These are phyloP conservation scores for Cystobasidium slooffiae DNA, from an alignment of 1,284 basidiomycete species.

Conservation along the genomic window DNA sequence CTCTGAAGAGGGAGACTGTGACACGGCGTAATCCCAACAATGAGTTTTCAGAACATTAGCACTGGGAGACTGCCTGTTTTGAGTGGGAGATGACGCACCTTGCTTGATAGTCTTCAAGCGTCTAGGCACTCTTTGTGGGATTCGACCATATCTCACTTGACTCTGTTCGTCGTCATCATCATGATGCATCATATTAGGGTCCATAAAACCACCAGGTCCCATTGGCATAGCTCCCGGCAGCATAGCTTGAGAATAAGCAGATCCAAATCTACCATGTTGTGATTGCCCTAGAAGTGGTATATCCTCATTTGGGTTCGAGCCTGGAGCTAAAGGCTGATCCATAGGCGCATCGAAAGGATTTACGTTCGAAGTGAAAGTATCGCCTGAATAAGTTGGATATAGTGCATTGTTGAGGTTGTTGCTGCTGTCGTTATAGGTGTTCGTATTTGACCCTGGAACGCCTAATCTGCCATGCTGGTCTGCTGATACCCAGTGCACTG, in stretches of 20 bases:
- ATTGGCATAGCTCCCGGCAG: constrained; percentile 17
- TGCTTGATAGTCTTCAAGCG: constrained; percentile 87
- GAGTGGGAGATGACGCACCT: too few relatives aligned
- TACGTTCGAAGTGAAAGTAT: constrained; percentile 18
- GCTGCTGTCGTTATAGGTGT: neutral
- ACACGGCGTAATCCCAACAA: too few relatives aligned
- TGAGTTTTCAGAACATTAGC: too few relatives aligned
- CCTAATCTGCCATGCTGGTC: constrained; percentile 18
- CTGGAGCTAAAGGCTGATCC: constrained; percentile 22
- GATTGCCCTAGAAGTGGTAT: constrained; percentile 22
- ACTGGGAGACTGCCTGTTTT: too few relatives aligned
- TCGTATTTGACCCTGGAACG: neutral
- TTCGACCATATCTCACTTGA: constrained; percentile 70
- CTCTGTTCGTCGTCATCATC: constrained; percentile 53
- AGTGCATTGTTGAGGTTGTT: neutral
- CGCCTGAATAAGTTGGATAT: constrained; percentile 39
- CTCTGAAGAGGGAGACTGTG: constrained; percentile 72
- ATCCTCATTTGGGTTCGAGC: constrained; percentile 28
- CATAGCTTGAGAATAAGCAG: constrained; percentile 25
- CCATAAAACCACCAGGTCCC: constrained; percentile 36
- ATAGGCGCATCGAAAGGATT: constrained; percentile 42
- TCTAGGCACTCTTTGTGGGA: constrained; percentile 81
- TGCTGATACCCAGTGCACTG: constrained; percentile 25
- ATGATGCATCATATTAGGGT: constrained; percentile 14
- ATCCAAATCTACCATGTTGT: constrained; percentile 27